phyloP scores from a whole-genome alignment of 371 early-diverging fungal species.

The Saksenaea vasiformis region DNA sequence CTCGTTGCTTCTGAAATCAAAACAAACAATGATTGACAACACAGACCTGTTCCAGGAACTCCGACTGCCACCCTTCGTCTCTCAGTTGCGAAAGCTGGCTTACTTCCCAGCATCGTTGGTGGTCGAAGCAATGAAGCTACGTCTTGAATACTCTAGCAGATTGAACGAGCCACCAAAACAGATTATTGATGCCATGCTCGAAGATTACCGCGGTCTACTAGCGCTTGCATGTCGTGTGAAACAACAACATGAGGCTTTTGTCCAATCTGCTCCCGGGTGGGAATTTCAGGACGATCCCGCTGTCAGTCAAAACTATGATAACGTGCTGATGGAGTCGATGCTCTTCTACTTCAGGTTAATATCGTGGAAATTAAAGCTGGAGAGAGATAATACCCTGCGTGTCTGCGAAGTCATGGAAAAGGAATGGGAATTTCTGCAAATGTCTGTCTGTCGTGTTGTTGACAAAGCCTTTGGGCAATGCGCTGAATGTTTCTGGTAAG shows the following conservation, averaged over 20 bases:
- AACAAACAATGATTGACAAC: slow-evolving; percentile 69
- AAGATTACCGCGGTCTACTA: slow-evolving; percentile 75
- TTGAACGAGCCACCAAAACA: slow-evolving; percentile 68
- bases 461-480: slow-evolving; percentile 75
- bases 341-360: slow-evolving; percentile 79
- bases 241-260: slow-evolving; percentile 65
- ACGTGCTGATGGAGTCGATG: slow-evolving; percentile 68
- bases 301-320: slow-evolving; percentile 66
- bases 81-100: slow-evolving; percentile 67
- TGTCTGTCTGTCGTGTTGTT: slow-evolving; percentile 64
- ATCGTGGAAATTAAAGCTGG: slow-evolving; percentile 64
- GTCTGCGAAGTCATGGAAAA: slow-evolving; percentile 81
- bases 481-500: slow-evolving; percentile 76
- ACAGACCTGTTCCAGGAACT: slow-evolving; percentile 61
- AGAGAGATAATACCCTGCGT: slow-evolving; percentile 61
- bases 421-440: slow-evolving; percentile 77
- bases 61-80: slow-evolving; percentile 67
- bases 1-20: slow-evolving; percentile 58
- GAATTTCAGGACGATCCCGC: slow-evolving; percentile 53
- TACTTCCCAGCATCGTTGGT: slow-evolving; percentile 79
- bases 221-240: slow-evolving; percentile 74
- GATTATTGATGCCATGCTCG: slow-evolving; percentile 79
- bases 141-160: slow-evolving; percentile 71
- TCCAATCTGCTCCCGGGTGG: slow-evolving; percentile 71
- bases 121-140: slow-evolving; percentile 76